Evolutionary conservation across 2,329 filamentous ascomycete genomes (phyloP).

Genomic region (Pestalotiopsis sp.): DNA sequence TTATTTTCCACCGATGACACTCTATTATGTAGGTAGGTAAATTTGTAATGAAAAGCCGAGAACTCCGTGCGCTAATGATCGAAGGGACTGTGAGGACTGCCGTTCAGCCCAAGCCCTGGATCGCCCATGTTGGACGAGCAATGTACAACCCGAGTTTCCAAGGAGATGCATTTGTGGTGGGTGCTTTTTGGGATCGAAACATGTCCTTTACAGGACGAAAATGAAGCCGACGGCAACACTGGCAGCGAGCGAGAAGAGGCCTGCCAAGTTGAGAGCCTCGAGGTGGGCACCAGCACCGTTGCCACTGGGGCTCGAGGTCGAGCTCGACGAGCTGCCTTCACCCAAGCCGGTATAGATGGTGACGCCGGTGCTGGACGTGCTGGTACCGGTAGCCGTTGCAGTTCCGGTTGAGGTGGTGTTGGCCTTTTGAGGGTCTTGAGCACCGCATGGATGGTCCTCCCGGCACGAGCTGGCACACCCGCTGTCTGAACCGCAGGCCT

Average conservation of each 20-base stretch:
- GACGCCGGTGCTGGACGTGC: slow-evolving; percentile 31
- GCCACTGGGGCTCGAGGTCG: slow-evolving; percentile 13
- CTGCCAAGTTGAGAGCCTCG: slow-evolving; percentile 37
- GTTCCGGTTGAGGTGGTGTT: slow-evolving; percentile 56
- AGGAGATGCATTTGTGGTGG: background rate
- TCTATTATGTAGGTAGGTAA: slow-evolving; percentile 1
- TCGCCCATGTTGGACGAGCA: background rate
- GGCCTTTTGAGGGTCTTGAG: slow-evolving; percentile 59
- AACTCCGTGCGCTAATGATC: slow-evolving; percentile 6
- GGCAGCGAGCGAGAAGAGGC: slow-evolving; percentile 4
- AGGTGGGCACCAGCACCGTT: slow-evolving; percentile 16
- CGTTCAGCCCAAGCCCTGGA: background rate
- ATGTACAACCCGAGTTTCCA: background rate
- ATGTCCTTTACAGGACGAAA: background rate
- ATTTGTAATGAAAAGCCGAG: background rate
- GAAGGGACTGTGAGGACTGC: background rate
- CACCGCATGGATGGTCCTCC: slow-evolving; percentile 72
- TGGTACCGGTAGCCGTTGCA: slow-evolving; percentile 38
- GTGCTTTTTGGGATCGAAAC: background rate
- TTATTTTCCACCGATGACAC: background rate
- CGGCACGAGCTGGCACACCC: slow-evolving; percentile 64
- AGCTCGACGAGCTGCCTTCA: slow-evolving; percentile 15
- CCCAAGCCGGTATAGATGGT: slow-evolving; percentile 10
- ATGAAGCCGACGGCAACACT: slow-evolving; percentile 4
- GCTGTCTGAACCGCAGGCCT: slow-evolving; percentile 55